Conservation (phyloP, 495 filamentous ascomycete species). For the Penicillium pancosmium region DNA sequence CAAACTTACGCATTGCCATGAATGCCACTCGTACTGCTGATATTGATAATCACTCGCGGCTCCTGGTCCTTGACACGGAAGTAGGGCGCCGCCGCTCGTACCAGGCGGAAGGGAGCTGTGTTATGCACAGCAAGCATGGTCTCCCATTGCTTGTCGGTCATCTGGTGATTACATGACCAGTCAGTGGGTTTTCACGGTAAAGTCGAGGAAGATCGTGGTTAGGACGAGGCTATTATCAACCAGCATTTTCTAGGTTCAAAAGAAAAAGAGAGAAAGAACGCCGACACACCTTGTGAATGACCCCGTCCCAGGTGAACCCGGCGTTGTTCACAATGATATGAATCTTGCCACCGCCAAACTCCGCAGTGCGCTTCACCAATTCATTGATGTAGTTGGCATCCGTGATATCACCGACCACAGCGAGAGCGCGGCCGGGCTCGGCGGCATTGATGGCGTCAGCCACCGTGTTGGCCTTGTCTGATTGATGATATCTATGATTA, state of each 20-base stretch:
- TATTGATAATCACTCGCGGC: conserved; percentile 77
- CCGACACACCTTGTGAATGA: conserved; percentile 74
- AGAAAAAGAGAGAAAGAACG: not conserved
- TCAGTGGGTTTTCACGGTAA: not conserved
- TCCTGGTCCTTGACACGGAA: conserved; percentile 85
- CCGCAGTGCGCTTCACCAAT: conserved; percentile 72
- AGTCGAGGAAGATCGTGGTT: not conserved
- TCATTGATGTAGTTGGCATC: conserved; percentile 64
- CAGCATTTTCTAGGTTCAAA: not conserved
- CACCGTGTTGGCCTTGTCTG: conserved; percentile 65
- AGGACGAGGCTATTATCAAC: not conserved
- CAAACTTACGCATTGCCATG: conserved; percentile 73
- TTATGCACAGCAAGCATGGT: conserved; percentile 80
- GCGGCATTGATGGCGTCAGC: conserved; percentile 64
- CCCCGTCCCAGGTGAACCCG: conserved; percentile 86
- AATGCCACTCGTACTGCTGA: conserved; percentile 74
- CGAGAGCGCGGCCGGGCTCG: conserved; percentile 64
- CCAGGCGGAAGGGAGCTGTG: conserved; percentile 80
- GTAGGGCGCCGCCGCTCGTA: conserved; percentile 77
- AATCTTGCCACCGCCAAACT: conserved; percentile 83
- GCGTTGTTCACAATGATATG: conserved; percentile 90
- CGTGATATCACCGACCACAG: conserved; percentile 74
- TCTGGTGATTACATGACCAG: conserved; percentile 46
- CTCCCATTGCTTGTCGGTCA: conserved; percentile 89
- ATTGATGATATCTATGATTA: conserved; percentile 1